A percentile compares a stretch with the other conserved stretches of the same genome.
Conservation (phyloP, 192 early-diverging fungal species). For the Globomyces pollinis-pini region DNA sequence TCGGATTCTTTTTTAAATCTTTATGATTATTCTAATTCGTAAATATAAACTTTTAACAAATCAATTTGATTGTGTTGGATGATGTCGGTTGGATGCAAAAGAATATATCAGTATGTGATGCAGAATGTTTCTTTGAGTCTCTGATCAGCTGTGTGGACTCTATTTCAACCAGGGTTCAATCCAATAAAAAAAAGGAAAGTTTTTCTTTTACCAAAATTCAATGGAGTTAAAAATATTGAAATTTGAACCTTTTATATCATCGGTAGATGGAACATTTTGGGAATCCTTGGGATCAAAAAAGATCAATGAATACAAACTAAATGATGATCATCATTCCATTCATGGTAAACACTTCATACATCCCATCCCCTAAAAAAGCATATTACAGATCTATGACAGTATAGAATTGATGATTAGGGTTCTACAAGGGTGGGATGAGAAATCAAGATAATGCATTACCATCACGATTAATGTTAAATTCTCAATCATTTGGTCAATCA, state of each 20-base stretch:
- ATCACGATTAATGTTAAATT: neutral
- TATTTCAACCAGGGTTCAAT: no score
- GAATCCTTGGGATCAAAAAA: slow-evolving; percentile 68
- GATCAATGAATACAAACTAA: slow-evolving; percentile 73
- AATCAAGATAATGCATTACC: slow-evolving; percentile 16
- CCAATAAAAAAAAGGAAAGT: no score
- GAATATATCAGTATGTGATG: no score
- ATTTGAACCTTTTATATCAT: slow-evolving; percentile 76
- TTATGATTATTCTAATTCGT: neutral
- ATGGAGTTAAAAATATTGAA: no score
- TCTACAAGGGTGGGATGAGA: slow-evolving; percentile 40
- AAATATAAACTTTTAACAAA: no score
- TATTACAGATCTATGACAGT: slow-evolving; percentile 33
- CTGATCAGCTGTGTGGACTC: no score
- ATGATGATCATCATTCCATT: slow-evolving; percentile 52
- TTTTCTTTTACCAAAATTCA: no score
- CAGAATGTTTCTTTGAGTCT: no score
- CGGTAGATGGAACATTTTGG: slow-evolving; percentile 90
- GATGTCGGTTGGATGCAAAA: no score
- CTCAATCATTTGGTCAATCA: neutral
- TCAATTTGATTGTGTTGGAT: no score
- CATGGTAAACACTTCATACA: slow-evolving; percentile 60
- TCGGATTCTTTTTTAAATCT: slow-evolving; percentile 2
- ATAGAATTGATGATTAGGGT: no score
- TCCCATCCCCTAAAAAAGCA: slow-evolving; percentile 46